A percentile compares a stretch with the other conserved stretches of the same genome.
Evolutionary conservation across 75 land plant species (phyloP).

Genomic region (Cunninghamia lanceolata): DNA sequence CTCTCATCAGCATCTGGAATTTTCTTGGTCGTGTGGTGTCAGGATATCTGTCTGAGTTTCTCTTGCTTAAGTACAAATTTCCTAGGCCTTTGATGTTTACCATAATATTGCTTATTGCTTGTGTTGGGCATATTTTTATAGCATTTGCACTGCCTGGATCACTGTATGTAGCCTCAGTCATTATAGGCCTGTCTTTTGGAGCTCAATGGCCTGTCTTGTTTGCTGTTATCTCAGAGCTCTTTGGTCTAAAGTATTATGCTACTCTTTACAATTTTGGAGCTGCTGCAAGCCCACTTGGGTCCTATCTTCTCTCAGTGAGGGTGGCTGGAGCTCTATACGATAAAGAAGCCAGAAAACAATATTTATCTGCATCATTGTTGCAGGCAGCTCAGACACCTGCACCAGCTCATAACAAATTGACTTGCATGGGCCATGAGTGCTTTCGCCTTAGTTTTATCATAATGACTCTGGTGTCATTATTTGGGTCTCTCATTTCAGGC

Average conservation of each 20-base stretch:
- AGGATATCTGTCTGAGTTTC: constrained; percentile 50
- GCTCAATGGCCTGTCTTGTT: constrained; percentile 53
- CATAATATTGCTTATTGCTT: constrained; percentile 12
- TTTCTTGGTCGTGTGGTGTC: constrained; percentile 50
- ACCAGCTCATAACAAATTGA: constrained; percentile 16
- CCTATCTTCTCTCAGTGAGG: no score
- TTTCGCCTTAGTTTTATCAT: constrained; percentile 19
- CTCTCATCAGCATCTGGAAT: constrained; percentile 72
- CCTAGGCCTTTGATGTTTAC: constrained; percentile 25
- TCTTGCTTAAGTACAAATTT: constrained; percentile 24
- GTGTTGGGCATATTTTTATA: constrained; percentile 20
- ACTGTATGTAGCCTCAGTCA: constrained; percentile 47
- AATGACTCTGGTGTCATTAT: constrained; percentile 17
- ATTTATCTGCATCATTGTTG: constrained; percentile 41
- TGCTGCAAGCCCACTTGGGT: no score
- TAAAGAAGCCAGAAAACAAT: constrained; percentile 18
- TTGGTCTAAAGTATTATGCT: no score
- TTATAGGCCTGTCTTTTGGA: constrained; percentile 68
- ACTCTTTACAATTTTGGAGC: no score
- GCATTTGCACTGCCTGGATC: constrained; percentile 14
- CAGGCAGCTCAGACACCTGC: constrained; percentile 37
- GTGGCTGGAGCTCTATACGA: no score
- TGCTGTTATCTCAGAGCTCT: constrained; percentile 22
- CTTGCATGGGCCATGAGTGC: constrained; percentile 42
- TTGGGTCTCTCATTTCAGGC: constrained; percentile 36